phyloP scores from a whole-genome alignment of 2,329 filamentous ascomycete genomes.

The Talaromyces sp. region DNA sequence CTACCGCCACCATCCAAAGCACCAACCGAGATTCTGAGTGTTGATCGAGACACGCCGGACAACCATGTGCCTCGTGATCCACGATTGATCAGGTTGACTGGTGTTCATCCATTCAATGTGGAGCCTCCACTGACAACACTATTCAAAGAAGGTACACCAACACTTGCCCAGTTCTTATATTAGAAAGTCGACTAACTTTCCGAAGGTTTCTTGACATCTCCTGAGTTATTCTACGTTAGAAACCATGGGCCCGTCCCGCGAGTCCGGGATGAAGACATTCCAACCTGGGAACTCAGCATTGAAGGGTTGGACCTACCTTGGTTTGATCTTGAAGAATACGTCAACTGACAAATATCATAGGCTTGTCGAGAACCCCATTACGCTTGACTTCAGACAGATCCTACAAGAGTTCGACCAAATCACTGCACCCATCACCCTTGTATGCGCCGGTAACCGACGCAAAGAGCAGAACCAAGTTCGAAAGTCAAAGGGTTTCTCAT shows the following conservation, averaged over 20 bases:
- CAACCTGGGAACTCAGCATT: slow-evolving; percentile 77
- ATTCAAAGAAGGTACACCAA: slow-evolving; percentile 58
- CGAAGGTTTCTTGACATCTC: slow-evolving; percentile 78
- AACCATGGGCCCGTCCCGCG: slow-evolving; percentile 84
- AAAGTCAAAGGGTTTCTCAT: slow-evolving; percentile 92
- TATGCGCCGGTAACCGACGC: slow-evolving; percentile 86
- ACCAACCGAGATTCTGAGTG: slow-evolving; percentile 63
- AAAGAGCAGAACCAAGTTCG: slow-evolving; percentile 91
- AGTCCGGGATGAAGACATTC: slow-evolving; percentile 68
- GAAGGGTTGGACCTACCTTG: slow-evolving; percentile 57
- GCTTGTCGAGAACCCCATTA: slow-evolving; percentile 75
- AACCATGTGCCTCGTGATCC: slow-evolving; percentile 75
- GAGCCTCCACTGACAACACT: slow-evolving; percentile 78
- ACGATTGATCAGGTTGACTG: slow-evolving; percentile 80
- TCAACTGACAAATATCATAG: slow-evolving; percentile 30
- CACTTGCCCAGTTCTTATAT: background rate
- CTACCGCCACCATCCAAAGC: slow-evolving; percentile 64
- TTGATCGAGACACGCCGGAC: slow-evolving; percentile 82
- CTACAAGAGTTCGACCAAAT: slow-evolving; percentile 73
- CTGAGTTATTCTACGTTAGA: slow-evolving; percentile 85
- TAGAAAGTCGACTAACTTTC: background rate
- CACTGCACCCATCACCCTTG: slow-evolving; percentile 82
- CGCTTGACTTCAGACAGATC: slow-evolving; percentile 69
- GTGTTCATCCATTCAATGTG: slow-evolving; percentile 86
- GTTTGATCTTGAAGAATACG: background rate